phyloP scores from a whole-genome alignment of 768 basidiomycete genomes.

The Mycena olivaceomarginata region DNA sequence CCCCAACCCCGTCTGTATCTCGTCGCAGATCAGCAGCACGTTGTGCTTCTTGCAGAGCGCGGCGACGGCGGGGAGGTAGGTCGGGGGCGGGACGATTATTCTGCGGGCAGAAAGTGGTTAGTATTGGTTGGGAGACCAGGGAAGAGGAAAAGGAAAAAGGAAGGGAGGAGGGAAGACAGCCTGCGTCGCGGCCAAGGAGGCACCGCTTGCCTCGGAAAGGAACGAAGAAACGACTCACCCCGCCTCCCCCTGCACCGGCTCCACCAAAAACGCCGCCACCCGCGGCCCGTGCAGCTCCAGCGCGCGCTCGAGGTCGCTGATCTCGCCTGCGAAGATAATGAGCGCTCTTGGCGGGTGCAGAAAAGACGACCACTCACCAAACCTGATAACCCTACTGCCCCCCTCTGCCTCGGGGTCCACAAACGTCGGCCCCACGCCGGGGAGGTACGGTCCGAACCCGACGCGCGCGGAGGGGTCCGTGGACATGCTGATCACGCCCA shows the following conservation, averaged over 20 bases:
- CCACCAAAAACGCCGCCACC: constrained; percentile 95
- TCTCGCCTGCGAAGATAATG: not conserved
- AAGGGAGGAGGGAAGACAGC: not conserved
- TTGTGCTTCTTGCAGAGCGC: constrained; percentile 94
- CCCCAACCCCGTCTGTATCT: constrained; percentile 97
- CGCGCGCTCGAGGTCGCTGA: constrained; percentile 89
- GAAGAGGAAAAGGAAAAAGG: constrained; percentile 1
- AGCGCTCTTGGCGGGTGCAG: no score
- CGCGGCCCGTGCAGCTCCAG: constrained; percentile 87
- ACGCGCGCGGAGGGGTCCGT: constrained; percentile 93
- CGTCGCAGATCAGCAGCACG: constrained; percentile 97
- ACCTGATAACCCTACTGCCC: constrained; percentile 81
- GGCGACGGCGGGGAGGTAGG: constrained; percentile 87
- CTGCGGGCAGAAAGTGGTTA: constrained; percentile 59
- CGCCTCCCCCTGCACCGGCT: constrained; percentile 99
- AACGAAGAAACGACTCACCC: constrained; percentile 68
- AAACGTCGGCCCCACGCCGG: constrained; percentile 89
- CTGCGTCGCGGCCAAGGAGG: no score
- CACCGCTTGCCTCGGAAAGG: no score
- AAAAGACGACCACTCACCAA: constrained; percentile 62
- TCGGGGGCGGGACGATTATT: constrained; percentile 93
- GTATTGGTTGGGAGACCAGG: not conserved
- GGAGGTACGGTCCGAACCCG: constrained; percentile 95
- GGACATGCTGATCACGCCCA: constrained; percentile 81
- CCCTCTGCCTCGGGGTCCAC: constrained; percentile 59